phyloP scores from a whole-genome alignment of 345 rosid genomes.

The Pugionium cornutum region DNA sequence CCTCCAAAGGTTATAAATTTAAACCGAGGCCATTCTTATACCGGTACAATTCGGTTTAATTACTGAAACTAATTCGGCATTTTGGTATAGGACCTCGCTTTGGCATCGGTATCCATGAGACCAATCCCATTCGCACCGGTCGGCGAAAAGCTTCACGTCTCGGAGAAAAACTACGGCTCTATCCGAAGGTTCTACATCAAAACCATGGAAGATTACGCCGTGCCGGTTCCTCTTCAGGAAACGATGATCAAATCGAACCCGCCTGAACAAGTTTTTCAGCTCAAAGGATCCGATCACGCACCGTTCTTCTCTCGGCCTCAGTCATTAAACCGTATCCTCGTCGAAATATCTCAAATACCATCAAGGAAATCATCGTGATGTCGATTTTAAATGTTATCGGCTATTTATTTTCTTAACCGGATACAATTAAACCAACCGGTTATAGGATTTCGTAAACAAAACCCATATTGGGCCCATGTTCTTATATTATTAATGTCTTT shows the following conservation, averaged over 20 bases:
- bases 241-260: constrained; percentile 55
- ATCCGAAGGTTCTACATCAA: constrained; percentile 57
- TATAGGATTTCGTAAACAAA: constrained; percentile 10
- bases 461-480: not conserved
- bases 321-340: constrained; percentile 53
- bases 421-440: constrained; percentile 19
- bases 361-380: constrained; percentile 33
- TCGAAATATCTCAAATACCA: constrained; percentile 54
- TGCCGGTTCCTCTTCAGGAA: constrained; percentile 55
- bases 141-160: constrained; percentile 72
- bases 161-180: constrained; percentile 55
- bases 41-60: constrained; percentile 19
- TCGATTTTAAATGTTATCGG: constrained; percentile 6
- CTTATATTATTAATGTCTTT: not conserved
- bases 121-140: constrained; percentile 90
- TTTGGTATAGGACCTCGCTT: constrained; percentile 74
- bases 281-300: constrained; percentile 73
- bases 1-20: constrained; percentile 65
- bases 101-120: constrained; percentile 95
- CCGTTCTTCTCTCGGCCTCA: constrained; percentile 79
- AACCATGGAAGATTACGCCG: constrained; percentile 54
- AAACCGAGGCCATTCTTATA: not conserved
- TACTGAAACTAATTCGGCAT: not conserved
- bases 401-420: not conserved
- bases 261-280: constrained; percentile 56